phyloP scores from a whole-genome alignment of 495 filamentous ascomycete species.

The Friedmanniomyces simplex region DNA sequence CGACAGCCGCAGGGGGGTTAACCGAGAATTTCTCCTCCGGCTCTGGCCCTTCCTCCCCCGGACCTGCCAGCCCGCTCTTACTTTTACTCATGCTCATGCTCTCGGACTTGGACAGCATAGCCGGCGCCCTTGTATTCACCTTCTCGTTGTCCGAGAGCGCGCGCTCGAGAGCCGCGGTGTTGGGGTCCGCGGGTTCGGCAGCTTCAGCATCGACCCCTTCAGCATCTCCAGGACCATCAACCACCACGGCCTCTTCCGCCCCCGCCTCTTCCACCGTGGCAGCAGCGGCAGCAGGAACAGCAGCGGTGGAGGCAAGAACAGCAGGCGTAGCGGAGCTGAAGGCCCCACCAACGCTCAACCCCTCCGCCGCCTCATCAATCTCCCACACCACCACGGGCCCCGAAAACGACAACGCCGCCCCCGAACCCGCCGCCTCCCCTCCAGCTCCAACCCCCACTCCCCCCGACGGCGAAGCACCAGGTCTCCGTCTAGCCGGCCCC shows the following conservation, averaged over 20 bases:
- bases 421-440: constrained; percentile 14
- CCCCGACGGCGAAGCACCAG: constrained; percentile 32
- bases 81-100: neutral
- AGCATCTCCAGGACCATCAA: no score
- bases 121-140: constrained; percentile 8
- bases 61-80: no score
- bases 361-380: constrained; percentile 17
- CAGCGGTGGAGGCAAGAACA: no score
- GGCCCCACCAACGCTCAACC: constrained; percentile 11
- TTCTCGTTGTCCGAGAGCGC: constrained; percentile 5
- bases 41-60: no score
- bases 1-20: neutral
- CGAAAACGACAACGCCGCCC: neutral
- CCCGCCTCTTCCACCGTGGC: neutral
- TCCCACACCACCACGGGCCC: constrained; percentile 5
- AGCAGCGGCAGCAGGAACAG: no score
- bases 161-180: constrained; percentile 1
- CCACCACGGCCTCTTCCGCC: neutral
- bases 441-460: constrained; percentile 5
- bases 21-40: neutral
- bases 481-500: constrained; percentile 73
- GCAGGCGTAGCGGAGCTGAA: constrained; percentile 10
- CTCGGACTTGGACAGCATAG: neutral
- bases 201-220: neutral
- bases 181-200: no score